These are phyloP conservation scores for Candida namnaoensis DNA, from an alignment of 805 yeast genomes.

Conservation along the genomic window DNA sequence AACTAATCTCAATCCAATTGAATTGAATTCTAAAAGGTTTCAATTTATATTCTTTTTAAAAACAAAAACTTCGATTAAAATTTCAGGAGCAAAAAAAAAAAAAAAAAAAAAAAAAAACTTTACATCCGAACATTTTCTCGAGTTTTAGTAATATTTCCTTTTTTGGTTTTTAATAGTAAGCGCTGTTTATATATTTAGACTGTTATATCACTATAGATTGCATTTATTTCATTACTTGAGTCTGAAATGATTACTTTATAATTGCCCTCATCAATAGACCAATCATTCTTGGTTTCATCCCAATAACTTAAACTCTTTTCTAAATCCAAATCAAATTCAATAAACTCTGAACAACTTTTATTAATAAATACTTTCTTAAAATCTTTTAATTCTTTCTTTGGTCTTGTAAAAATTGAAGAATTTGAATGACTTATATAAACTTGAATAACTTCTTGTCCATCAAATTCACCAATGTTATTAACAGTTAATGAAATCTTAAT, in stretches of 20 bases:
- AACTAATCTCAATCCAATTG: too few species aligned
- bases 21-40: too few species aligned
- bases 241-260: conserved; percentile 34
- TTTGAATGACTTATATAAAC: conserved; percentile 29
- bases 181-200: too few species aligned
- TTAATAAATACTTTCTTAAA: conserved; percentile 35
- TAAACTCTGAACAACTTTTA: conserved; percentile 30
- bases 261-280: conserved; percentile 39
- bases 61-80: too few species aligned
- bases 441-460: conserved; percentile 45
- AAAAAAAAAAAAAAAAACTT: too few species aligned
- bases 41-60: too few species aligned
- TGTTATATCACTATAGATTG: too few species aligned
- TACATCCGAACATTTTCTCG: too few species aligned
- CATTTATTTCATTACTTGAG: too few species aligned
- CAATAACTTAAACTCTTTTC: conserved; percentile 41
- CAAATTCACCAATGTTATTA: conserved; percentile 34
- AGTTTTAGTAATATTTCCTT: too few species aligned
- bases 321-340: conserved; percentile 25
- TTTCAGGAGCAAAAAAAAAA: too few species aligned
- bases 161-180: too few species aligned
- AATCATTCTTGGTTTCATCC: conserved; percentile 32
- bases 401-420: conserved; percentile 27
- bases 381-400: conserved; percentile 46
- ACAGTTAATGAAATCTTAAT: conserved; percentile 25